phyloP scores from a whole-genome alignment of 345 rosid species.

The Linum trigynum region DNA sequence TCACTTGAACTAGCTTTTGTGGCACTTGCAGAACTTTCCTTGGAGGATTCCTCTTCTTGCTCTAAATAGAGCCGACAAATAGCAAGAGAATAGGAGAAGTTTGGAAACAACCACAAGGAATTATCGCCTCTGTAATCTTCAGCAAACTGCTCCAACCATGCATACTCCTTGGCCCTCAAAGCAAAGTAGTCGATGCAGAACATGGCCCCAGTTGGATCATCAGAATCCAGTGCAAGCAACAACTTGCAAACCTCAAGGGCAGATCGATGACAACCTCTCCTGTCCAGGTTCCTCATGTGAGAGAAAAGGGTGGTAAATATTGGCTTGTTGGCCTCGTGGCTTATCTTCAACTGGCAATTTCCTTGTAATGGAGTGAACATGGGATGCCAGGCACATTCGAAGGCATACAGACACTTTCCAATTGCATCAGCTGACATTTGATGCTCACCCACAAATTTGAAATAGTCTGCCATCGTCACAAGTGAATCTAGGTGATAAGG shows the following conservation, averaged over 20 bases:
- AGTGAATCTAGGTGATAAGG: slow-evolving; percentile 93
- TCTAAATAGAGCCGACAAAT: slow-evolving; percentile 62
- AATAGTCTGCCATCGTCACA: slow-evolving; percentile 83
- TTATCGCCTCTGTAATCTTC: slow-evolving; percentile 59
- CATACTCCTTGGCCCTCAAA: slow-evolving; percentile 72
- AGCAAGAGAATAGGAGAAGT: slow-evolving; percentile 82
- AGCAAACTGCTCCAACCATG: slow-evolving; percentile 70
- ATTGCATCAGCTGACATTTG: slow-evolving; percentile 79
- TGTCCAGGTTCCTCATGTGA: slow-evolving; percentile 82
- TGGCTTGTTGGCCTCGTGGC: slow-evolving; percentile 73
- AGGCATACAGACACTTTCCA: slow-evolving; percentile 67
- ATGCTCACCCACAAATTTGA: slow-evolving; percentile 71
- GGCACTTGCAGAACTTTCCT: slow-evolving; percentile 18
- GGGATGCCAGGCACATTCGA: slow-evolving; percentile 90
- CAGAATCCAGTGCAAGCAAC: slow-evolving; percentile 64
- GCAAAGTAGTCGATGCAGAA: slow-evolving; percentile 87
- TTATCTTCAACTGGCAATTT: slow-evolving; percentile 59
- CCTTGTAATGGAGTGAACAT: slow-evolving; percentile 67
- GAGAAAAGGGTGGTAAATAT: slow-evolving; percentile 60
- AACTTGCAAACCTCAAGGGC: slow-evolving; percentile 87
- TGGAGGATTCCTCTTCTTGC: slow-evolving; percentile 33
- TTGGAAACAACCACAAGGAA: slow-evolving; percentile 85
- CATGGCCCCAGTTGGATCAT: slow-evolving; percentile 80
- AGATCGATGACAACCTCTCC: slow-evolving; percentile 87
- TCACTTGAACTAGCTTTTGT: slow-evolving; percentile 48